A percentile compares a stretch with the other conserved stretches of the same genome.
Conservation (phyloP, 805 yeast species). For the Zygotorulaspora sp. region DNA sequence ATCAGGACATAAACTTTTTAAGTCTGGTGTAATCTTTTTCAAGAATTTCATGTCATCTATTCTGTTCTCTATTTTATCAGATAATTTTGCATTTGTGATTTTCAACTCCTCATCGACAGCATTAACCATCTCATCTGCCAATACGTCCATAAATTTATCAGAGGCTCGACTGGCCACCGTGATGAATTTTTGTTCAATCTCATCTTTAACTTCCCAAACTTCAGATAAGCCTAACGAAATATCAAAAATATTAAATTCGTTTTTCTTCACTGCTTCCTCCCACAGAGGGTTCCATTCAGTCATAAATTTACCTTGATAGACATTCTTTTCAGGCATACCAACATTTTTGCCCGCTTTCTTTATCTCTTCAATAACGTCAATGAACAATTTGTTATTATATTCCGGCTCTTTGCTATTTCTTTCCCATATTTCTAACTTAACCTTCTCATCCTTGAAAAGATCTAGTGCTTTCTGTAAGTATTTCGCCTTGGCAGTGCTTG, state of each 20-base stretch:
- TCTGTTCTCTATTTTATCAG: conserved; percentile 73
- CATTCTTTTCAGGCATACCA: conserved; percentile 72
- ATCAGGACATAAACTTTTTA: conserved; percentile 30
- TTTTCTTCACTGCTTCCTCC: conserved; percentile 37
- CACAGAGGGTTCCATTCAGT: conserved; percentile 64
- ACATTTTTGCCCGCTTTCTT: conserved; percentile 45
- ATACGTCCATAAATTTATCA: conserved; percentile 70
- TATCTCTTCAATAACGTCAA: conserved; percentile 47
- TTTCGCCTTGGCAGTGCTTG: conserved; percentile 81
- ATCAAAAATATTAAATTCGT: conserved; percentile 45
- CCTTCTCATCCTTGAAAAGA: conserved; percentile 45
- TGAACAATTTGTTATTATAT: conserved; percentile 64
- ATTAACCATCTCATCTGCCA: conserved; percentile 83
- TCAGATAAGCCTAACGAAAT: conserved; percentile 50
- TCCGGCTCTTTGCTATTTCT: conserved; percentile 73
- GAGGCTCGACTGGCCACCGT: conserved; percentile 73
- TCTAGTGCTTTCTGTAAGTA: conserved; percentile 44
- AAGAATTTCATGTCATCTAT: conserved; percentile 76
- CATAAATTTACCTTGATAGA: conserved; percentile 77
- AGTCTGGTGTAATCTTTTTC: conserved; percentile 47
- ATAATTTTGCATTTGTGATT: conserved; percentile 64
- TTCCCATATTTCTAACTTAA: conserved; percentile 54
- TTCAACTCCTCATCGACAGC: conserved; percentile 82
- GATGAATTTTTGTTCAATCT: conserved; percentile 61
- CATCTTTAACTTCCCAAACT: conserved; percentile 72